Percentiles rank a stretch among this genome's conserved stretches.
These are phyloP conservation scores for Malus fusca DNA, from an alignment of 306 rosid genomes.

Conservation along the genomic window DNA sequence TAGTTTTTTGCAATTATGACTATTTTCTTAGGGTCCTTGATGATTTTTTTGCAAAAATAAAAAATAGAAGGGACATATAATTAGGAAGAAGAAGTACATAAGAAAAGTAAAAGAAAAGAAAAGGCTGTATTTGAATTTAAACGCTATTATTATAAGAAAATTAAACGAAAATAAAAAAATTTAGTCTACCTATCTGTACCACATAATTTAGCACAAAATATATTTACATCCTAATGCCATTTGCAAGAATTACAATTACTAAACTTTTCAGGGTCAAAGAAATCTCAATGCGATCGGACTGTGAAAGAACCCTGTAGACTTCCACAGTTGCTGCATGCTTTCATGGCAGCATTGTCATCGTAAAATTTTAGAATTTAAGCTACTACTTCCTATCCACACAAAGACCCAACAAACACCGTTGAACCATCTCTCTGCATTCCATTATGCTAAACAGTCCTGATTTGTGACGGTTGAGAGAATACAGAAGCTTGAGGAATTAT, in stretches of 20 bases:
- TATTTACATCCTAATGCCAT: neutral
- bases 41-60: too few relatives aligned
- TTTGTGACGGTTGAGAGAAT: neutral
- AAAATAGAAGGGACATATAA: too few relatives aligned
- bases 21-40: too few relatives aligned
- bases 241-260: neutral
- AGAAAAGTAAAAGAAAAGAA: too few relatives aligned
- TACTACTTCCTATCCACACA: neutral
- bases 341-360: neutral
- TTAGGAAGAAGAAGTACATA: too few relatives aligned
- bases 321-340: neutral
- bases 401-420: neutral
- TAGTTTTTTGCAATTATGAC: too few relatives aligned
- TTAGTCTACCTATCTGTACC: too few relatives aligned
- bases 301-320: neutral
- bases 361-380: neutral
- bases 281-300: neutral
- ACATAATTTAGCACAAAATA: neutral
- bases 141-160: too few relatives aligned
- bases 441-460: neutral
- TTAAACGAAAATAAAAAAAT: too few relatives aligned
- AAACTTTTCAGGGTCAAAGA: neutral
- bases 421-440: neutral
- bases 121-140: too few relatives aligned
- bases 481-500: neutral